Percentiles rank a stretch among this genome's conserved stretches.
Conservation (phyloP, 768 basidiomycete species). For the Artomyces pyxidatus region DNA sequence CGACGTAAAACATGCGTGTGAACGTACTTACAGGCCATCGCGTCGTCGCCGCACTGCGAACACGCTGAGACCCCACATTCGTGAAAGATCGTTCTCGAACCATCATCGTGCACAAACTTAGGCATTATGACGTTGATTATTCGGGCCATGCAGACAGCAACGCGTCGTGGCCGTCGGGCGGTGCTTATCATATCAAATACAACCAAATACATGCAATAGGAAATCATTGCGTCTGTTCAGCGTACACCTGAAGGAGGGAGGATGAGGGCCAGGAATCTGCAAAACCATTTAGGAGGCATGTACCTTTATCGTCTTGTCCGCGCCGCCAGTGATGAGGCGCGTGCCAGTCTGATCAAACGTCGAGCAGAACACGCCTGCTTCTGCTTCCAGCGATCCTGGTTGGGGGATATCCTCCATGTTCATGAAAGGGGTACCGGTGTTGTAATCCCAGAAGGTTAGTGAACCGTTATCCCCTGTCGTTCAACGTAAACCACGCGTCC, state of each 20-base stretch:
- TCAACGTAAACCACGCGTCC: background rate
- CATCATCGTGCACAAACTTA: no score
- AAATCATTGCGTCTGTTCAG: conserved; percentile 54
- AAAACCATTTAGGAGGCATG: conserved; percentile 17
- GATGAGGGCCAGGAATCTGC: background rate
- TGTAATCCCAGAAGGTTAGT: conserved; percentile 89
- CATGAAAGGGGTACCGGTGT: conserved; percentile 92
- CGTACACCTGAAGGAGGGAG: conserved; percentile 44
- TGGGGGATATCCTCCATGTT: conserved; percentile 90
- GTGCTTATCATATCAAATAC: no score
- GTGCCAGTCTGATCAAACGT: conserved; percentile 96
- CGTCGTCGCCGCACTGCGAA: no score
- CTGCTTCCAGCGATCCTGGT: conserved; percentile 96
- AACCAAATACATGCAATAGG: background rate
- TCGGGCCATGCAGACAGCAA: no score
- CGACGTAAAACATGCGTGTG: no score
- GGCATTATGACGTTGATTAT: no score
- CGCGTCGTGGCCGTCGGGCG: no score
- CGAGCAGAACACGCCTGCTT: conserved; percentile 94
- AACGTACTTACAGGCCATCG: no score
- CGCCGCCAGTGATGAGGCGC: conserved; percentile 88
- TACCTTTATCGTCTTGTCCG: conserved; percentile 98
- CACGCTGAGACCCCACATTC: no score
- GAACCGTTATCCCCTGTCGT: conserved; percentile 84
- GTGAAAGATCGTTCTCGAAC: no score